phyloP scores from a whole-genome alignment of 257 asterid genomes.

The Lycium ferocissimum region DNA sequence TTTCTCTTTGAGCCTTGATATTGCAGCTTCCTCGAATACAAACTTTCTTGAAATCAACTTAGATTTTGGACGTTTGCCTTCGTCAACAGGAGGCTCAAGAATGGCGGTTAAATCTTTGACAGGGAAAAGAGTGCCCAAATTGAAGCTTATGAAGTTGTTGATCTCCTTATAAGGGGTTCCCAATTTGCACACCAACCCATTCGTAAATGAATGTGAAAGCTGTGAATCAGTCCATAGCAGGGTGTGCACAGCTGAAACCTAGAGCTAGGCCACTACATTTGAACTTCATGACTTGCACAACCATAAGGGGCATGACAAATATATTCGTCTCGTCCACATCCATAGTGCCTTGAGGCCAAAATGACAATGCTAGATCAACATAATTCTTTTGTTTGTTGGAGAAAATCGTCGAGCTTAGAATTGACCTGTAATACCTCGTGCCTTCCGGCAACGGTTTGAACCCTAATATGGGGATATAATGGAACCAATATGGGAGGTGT shows the following conservation, averaged over 20 bases:
- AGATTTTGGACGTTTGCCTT: neutral
- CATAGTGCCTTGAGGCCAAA: slow-evolving; percentile 23
- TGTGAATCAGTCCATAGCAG: slow-evolving; percentile 7
- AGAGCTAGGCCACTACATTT: slow-evolving; percentile 35
- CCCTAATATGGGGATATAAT: too few relatives aligned
- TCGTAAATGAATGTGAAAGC: neutral
- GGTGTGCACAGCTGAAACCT: slow-evolving; percentile 5
- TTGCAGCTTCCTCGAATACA: neutral
- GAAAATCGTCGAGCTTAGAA: neutral
- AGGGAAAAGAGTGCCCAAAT: slow-evolving; percentile 32
- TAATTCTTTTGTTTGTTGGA: neutral
- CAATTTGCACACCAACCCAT: slow-evolving; percentile 30
- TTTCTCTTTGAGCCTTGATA: slow-evolving; percentile 17
- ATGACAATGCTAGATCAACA: neutral
- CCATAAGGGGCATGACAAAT: neutral
- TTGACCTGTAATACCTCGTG: too few relatives aligned
- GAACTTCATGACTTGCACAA: slow-evolving; percentile 28
- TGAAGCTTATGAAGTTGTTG: neutral
- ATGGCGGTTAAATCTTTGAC: neutral
- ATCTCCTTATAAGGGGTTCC: neutral
- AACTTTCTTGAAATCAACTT: slow-evolving; percentile 8
- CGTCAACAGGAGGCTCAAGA: neutral
- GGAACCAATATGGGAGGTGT: too few relatives aligned
- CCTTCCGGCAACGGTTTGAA: too few relatives aligned
- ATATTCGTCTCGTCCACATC: neutral